These are phyloP conservation scores for Globisporangium solare DNA, from an alignment of 352 stramenopile genomes.

Conservation along the genomic window DNA sequence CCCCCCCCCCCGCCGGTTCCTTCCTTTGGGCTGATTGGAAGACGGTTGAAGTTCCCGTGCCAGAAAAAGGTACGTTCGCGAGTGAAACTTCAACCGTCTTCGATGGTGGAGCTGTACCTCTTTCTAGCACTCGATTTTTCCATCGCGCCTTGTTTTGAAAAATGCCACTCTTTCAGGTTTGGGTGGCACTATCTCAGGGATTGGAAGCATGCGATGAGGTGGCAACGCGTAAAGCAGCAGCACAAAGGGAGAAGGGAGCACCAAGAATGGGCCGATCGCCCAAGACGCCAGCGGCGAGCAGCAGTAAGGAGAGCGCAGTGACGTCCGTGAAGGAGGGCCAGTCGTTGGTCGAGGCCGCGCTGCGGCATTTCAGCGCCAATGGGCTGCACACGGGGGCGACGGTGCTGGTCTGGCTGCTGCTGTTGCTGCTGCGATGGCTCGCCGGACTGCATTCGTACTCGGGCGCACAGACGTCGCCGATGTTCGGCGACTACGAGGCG, in stretches of 20 bases:
- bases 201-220: background rate
- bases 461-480: conserved; percentile 60
- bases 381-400: conserved; percentile 35
- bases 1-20: background rate
- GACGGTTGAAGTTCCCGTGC: background rate
- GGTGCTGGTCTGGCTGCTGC: conserved; percentile 47
- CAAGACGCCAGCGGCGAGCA: background rate
- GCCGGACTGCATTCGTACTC: conserved; percentile 83
- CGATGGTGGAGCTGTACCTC: background rate
- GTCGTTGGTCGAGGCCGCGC: conserved; percentile 35
- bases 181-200: background rate
- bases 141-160: background rate
- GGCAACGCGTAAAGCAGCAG: background rate
- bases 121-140: background rate
- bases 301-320: background rate
- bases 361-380: conserved; percentile 57
- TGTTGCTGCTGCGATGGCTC: conserved; percentile 68
- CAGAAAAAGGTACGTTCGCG: background rate
- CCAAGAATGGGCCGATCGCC: background rate
- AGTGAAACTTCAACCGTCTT: background rate
- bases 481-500: conserved; percentile 97
- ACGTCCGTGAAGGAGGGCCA: background rate
- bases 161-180: background rate
- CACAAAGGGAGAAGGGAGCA: background rate
- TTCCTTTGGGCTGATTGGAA: background rate